Conservation (phyloP, 495 filamentous ascomycete species). For the Chaetomium fimeti region DNA sequence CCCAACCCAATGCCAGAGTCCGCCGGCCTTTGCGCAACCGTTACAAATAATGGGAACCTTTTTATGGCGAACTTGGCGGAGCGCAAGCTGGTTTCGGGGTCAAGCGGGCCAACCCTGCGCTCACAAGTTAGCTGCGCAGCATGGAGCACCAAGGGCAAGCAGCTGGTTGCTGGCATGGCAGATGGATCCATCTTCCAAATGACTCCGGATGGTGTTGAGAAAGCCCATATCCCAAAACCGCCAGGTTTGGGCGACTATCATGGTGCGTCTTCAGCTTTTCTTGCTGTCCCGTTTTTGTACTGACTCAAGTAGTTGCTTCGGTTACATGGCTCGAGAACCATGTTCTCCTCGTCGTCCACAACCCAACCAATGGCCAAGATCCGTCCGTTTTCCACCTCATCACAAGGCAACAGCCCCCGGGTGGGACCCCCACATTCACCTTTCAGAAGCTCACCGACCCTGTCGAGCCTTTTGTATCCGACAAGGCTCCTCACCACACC, state of each 20-base stretch:
- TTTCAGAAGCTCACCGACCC: slow-evolving; percentile 73
- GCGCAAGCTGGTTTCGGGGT: slow-evolving; percentile 55
- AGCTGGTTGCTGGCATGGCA: slow-evolving; percentile 81
- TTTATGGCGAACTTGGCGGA: slow-evolving; percentile 77
- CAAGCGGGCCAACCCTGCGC: slow-evolving; percentile 65
- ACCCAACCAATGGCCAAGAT: slow-evolving; percentile 54
- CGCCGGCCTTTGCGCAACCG: slow-evolving; percentile 67
- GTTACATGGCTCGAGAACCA: slow-evolving; percentile 87
- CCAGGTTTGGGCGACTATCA: slow-evolving; percentile 67
- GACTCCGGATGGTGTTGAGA: slow-evolving; percentile 71
- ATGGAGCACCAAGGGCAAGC: slow-evolving; percentile 93
- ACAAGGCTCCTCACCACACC: slow-evolving; percentile 71
- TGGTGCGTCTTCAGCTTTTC: slow-evolving; percentile 50
- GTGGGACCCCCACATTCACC: slow-evolving; percentile 48
- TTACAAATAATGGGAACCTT: slow-evolving; percentile 77
- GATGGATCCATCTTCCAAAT: slow-evolving; percentile 82
- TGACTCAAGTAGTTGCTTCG: slow-evolving; percentile 62
- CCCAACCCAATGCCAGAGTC: slow-evolving; percentile 75
- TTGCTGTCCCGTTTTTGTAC: slow-evolving; percentile 26
- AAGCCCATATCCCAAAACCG: slow-evolving; percentile 75
- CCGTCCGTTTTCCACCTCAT: slow-evolving; percentile 72
- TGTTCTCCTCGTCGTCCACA: slow-evolving; percentile 77
- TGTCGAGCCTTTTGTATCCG: slow-evolving; percentile 64
- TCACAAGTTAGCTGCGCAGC: slow-evolving; percentile 77
- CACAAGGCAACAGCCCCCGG: slow-evolving; percentile 55